These are phyloP conservation scores for Metschnikowia lunata DNA, from an alignment of 805 yeast genomes.

Conservation along the genomic window DNA sequence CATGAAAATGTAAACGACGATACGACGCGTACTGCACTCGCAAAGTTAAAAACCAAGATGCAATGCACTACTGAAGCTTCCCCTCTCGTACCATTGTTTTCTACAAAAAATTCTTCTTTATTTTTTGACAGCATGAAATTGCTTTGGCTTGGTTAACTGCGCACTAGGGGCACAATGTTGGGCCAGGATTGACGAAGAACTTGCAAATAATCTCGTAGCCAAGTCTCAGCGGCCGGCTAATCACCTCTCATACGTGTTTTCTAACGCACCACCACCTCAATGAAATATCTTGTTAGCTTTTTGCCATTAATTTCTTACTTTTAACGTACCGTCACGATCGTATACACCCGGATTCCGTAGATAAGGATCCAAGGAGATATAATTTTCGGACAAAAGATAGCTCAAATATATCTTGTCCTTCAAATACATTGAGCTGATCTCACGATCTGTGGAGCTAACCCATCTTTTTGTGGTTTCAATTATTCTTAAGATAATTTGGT, in stretches of 20 bases:
- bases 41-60: neutral
- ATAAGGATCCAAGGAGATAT: slow-evolving; percentile 71
- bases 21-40: slow-evolving; percentile 10
- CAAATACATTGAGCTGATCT: slow-evolving; percentile 45
- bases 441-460: slow-evolving; percentile 61
- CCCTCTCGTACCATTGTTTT: too few relatives aligned
- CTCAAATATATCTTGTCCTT: slow-evolving; percentile 53
- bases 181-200: too few relatives aligned
- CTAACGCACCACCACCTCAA: too few relatives aligned
- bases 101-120: too few relatives aligned
- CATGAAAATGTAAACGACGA: slow-evolving; percentile 7
- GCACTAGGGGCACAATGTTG: too few relatives aligned
- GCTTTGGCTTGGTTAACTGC: too few relatives aligned
- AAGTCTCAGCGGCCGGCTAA: too few relatives aligned
- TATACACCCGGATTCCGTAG: slow-evolving; percentile 72
- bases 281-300: too few relatives aligned
- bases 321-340: slow-evolving; percentile 67
- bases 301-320: slow-evolving; percentile 11
- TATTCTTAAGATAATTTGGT: slow-evolving; percentile 48
- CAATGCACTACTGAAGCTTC: too few relatives aligned
- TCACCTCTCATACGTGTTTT: too few relatives aligned
- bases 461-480: slow-evolving; percentile 68
- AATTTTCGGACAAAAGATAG: slow-evolving; percentile 54
- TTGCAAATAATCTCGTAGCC: too few relatives aligned
- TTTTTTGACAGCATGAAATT: too few relatives aligned